Evolutionary conservation across 805 yeast genomes (phyloP), one percentile per base, ranked within the genome.

Genomic region (Barnettozyma botsteinii): DNA sequence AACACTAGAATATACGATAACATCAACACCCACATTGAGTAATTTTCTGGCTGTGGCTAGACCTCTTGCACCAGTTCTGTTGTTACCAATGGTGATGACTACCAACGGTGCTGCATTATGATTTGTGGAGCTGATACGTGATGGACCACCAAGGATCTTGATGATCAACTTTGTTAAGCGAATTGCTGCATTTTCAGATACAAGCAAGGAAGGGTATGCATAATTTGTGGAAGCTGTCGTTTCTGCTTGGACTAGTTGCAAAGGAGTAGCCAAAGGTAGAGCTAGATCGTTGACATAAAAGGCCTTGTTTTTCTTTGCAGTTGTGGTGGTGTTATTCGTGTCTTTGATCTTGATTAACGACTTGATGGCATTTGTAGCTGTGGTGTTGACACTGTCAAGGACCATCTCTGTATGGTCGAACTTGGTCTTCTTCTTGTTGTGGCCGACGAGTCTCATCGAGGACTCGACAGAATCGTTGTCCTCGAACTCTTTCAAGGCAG

Each of bases 41-140:
- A 89, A 68, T 50, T 83, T 88, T 46, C 95, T 75, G 0, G 88
- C 95, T 0, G 89, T 70, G 0, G 88, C 85, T 40, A 86, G 62
- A 0, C 89, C 88, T 41, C 86, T 66, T 6, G 79, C 71, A 18
- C 95, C 94, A 18, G 91, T 72, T 41, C 81, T 67, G 40, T 79
- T 79, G 32, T 82, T 81, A n/a, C 94, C 93, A 4, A 76, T 77
- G 4, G 25, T 15, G 15, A 40, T 33, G 10, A 40, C 9, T 12
- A 40, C 18, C 12, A 86, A 62, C 2, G 96, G 96, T 8, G 88
- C 84, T 15, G 85, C 69, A 55, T 88, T 87, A 54, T 81, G 86
- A 56, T 84, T 84, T n/a, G 68, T 64, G 22, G 70, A 66, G 28
- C 77, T 70, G 41, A 86, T 66, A 49, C 96, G 68, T 7, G 76